Evolutionary conservation across 2,329 filamentous ascomycete genomes (phyloP).

Genomic region (Daldinia sp.): DNA sequence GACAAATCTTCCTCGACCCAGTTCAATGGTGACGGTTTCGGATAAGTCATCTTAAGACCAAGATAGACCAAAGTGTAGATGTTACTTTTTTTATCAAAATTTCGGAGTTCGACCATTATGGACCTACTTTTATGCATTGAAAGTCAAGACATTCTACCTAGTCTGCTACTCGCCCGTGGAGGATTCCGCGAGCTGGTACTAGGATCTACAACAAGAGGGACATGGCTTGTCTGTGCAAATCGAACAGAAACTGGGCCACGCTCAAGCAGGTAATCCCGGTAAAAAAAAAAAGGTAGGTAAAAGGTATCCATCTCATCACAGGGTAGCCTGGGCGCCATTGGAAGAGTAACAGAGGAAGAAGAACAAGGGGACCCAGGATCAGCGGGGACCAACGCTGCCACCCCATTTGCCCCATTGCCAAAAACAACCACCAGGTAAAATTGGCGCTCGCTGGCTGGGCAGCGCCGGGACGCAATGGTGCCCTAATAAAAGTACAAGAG

Average conservation of each 20-base stretch:
- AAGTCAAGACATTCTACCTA: not conserved
- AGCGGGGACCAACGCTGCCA: conserved; percentile 29
- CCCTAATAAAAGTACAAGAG: conserved; percentile 54
- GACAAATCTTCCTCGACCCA: conserved; percentile 12
- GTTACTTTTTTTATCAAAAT: conserved; percentile 15
- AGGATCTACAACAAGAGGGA: too few relatives aligned
- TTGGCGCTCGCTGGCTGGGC: conserved; percentile 34
- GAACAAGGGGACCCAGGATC: conserved; percentile 26
- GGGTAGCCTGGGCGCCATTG: conserved; percentile 30
- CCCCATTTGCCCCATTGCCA: conserved; percentile 29
- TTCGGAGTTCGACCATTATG: conserved; percentile 20
- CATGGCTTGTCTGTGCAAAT: conserved; percentile 20
- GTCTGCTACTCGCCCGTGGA: conserved; percentile 13
- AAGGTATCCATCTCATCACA: conserved; percentile 33
- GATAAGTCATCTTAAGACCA: not conserved
- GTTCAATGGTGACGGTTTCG: not conserved
- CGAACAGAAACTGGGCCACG: conserved; percentile 10
- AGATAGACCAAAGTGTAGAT: conserved; percentile 9
- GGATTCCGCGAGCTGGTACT: conserved; percentile 17
- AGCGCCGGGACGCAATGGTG: conserved; percentile 42
- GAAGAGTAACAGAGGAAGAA: conserved; percentile 6
- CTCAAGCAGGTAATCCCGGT: conserved; percentile 18
- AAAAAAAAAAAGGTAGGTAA: too few relatives aligned
- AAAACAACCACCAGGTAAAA: conserved; percentile 39
- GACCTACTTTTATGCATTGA: not conserved